Evolutionary conservation across 768 basidiomycete species (phyloP), one percentile per base, ranked within the genome.

Genomic region (Calvatia gigantea): DNA sequence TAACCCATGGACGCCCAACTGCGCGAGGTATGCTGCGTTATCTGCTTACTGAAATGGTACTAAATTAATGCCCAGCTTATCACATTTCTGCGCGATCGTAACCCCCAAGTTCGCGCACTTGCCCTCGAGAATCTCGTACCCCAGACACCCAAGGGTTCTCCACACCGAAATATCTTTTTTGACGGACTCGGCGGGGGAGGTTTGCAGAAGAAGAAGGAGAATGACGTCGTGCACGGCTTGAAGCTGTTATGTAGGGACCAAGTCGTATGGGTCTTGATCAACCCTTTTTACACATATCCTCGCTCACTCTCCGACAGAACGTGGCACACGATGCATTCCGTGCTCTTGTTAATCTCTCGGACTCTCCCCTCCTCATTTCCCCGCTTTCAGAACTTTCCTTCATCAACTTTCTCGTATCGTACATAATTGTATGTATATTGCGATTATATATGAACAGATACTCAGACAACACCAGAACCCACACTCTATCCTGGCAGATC

Each of bases 241-340:
- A 95, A 94, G 66, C 66, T 89, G 0, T 73, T 98, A 44, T 98
- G 95, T 69, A 73, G 91, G 61, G 96, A 98, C 70, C 90, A 92
- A 67, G 78, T 92, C 50, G 94, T 89, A 60, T 46, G 80, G n/a
- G n/a, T 41, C 8, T 19, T 4, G 38, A 15, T 5, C 23, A 17
- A 27, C 38, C 44, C 59, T 64, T 45, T 67, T 64, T 51, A 61
- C 57, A 35, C 21, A 42, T 8, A 12, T 32, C 31, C 28, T 38
- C 49, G 27, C 52, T 45, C 5, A 54, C 17, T 1, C 23, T 3
- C 0, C 38, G 3, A 27, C 63, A 97, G 93, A 83, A 85, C 54
- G 83, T 93, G 48, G 91, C 96, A 1, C 96, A 98, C 63, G 94
- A 97, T 75, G 96, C 96, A 2, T 89, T 98, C 68, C 85, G 91